Base-by-base conservation (phyloP, 2,329 filamentous ascomycete species). In the Calcarisporium arbuscula region DNA sequence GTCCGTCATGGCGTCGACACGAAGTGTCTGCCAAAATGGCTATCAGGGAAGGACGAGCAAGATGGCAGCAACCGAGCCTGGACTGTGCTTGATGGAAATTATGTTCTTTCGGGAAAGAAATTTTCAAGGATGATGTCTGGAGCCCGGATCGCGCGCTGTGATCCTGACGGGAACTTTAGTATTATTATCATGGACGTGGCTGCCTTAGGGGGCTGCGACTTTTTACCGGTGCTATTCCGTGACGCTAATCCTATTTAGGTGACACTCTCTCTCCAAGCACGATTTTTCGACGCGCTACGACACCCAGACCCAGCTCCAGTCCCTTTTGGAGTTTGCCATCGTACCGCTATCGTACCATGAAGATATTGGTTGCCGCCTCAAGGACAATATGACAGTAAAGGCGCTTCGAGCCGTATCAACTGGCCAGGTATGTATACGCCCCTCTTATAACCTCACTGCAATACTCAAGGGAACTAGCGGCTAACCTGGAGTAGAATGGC, bases 1-100 rank as follows among this genome's bases (percentile, higher is more conserved):
- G 72, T 95, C 90, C 32, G 92, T 96, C 92, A 96, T 98, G 43
- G 28, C 36, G 33, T n/a, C 31, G 23, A 19, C 17, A n/a, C n/a
- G n/a, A n/a, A n/a, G n/a, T n/a, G n/a, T n/a, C n/a, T n/a, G n/a
- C n/a, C n/a, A n/a, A n/a, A n/a, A n/a, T n/a, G n/a, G n/a, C n/a
- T n/a, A n/a, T n/a, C n/a, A n/a, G n/a, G n/a, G n/a, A n/a, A n/a
- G n/a, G n/a, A n/a, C n/a, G n/a, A n/a, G n/a, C n/a, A n/a, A n/a
- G n/a, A n/a, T n/a, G n/a, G n/a, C n/a, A n/a, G n/a, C n/a, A n/a
- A n/a, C n/a, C n/a, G n/a, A n/a, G n/a, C n/a, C n/a, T n/a, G n/a
- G n/a, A n/a, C n/a, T n/a, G n/a, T n/a, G n/a, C n/a, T n/a, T n/a
- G n/a, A n/a, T n/a, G n/a, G n/a, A n/a, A n/a, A n/a, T n/a, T n/a